Evolutionary conservation across 148 eudicot genomes (phyloP).

Genomic region (Suaeda aralocaspica): DNA sequence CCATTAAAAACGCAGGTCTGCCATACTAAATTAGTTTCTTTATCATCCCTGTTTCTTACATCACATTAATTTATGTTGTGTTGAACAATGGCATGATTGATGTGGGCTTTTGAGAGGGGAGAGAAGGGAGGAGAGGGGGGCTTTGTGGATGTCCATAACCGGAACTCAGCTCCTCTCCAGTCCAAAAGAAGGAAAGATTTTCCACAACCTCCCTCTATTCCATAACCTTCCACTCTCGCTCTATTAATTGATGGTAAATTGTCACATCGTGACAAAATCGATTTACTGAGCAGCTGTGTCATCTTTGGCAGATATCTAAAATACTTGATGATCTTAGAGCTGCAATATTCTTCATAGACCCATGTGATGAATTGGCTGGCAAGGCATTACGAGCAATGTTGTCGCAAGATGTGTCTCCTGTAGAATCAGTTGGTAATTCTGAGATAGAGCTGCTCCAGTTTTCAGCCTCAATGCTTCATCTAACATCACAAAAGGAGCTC

Average conservation of each 20-base stretch:
- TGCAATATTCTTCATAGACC: slow-evolving; percentile 28
- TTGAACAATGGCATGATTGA: neutral
- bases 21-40: slow-evolving; percentile 4
- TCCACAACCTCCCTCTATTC: neutral
- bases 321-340: slow-evolving; percentile 28
- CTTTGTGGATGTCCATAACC: too few relatives aligned
- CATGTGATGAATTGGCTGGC: slow-evolving; percentile 48
- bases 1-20: slow-evolving; percentile 57
- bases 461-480: slow-evolving; percentile 38
- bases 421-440: slow-evolving; percentile 25
- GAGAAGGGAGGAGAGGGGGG: neutral
- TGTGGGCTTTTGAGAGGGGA: neutral
- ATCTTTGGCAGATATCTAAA: slow-evolving; percentile 39
- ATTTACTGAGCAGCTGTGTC: slow-evolving; percentile 3
- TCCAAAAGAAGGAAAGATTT: neutral
- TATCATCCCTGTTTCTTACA: neutral
- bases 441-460: slow-evolving; percentile 39
- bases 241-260: neutral
- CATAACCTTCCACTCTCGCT: neutral
- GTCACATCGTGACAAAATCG: neutral
- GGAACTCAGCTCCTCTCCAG: neutral
- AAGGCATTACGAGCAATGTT: slow-evolving; percentile 37
- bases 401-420: slow-evolving; percentile 29
- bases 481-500: slow-evolving; percentile 38
- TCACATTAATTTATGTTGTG: neutral